Evolutionary conservation across 768 basidiomycete species (phyloP).

Genomic region (Termitomyces sp.): DNA sequence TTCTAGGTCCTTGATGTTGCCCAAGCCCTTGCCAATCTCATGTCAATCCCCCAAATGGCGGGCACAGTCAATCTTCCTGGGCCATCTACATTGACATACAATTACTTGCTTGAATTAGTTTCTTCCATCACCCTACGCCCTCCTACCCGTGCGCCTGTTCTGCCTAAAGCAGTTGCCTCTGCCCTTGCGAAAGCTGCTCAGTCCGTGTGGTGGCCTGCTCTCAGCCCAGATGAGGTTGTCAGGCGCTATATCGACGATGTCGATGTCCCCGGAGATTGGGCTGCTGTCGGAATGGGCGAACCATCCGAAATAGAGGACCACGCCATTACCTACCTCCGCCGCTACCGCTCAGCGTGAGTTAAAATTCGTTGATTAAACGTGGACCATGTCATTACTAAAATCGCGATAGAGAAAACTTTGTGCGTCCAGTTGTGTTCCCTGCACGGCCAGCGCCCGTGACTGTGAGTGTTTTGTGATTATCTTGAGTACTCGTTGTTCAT

Average conservation of each 20-base stretch:
- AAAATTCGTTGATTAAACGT: slow-evolving; percentile 10
- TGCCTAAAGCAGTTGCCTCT: slow-evolving; percentile 74
- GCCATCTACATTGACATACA: slow-evolving; percentile 80
- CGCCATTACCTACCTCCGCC: slow-evolving; percentile 86
- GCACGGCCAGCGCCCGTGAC: slow-evolving; percentile 32
- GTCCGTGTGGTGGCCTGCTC: slow-evolving; percentile 86
- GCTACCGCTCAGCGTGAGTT: slow-evolving; percentile 86
- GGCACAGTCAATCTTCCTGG: slow-evolving; percentile 83
- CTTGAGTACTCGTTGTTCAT: slow-evolving; percentile 3
- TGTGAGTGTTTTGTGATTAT: slow-evolving; percentile 25
- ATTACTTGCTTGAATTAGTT: slow-evolving; percentile 77
- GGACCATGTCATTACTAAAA: slow-evolving; percentile 6
- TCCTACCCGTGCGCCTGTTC: slow-evolving; percentile 63
- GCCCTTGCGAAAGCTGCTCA: slow-evolving; percentile 59
- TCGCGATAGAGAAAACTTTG: slow-evolving; percentile 54
- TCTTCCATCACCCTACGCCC: slow-evolving; percentile 76
- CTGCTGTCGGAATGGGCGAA: slow-evolving; percentile 64
- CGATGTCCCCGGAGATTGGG: slow-evolving; percentile 76
- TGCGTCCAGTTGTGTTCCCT: slow-evolving; percentile 66
- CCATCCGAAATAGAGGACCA: slow-evolving; percentile 84
- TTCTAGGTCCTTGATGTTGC: slow-evolving; percentile 89
- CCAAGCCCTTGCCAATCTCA: slow-evolving; percentile 80
- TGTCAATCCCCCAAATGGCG: slow-evolving; percentile 56
- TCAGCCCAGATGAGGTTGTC: slow-evolving; percentile 88
- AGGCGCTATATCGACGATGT: slow-evolving; percentile 85